These are phyloP conservation scores for Candida ulmi DNA, from an alignment of 805 yeast genomes.

Conservation along the genomic window DNA sequence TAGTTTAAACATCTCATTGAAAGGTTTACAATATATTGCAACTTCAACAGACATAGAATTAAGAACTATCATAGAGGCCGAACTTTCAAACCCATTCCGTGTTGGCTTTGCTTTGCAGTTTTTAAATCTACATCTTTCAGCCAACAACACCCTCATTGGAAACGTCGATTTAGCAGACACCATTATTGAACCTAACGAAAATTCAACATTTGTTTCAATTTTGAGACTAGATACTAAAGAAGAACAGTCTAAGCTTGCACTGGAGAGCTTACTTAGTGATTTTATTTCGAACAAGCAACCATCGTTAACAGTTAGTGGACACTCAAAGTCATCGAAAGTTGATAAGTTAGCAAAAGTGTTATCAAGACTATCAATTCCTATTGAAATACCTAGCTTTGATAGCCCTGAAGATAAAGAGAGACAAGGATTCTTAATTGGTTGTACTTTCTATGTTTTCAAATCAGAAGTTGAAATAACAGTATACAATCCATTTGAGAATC, in stretches of 20 bases:
- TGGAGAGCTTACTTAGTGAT: conserved; percentile 32
- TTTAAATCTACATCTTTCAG: conserved; percentile 24
- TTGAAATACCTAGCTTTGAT: conserved; percentile 24
- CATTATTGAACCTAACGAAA: conserved; percentile 13
- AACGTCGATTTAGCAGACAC: conserved; percentile 21
- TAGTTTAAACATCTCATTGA: conserved; percentile 3
- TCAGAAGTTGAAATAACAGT: conserved; percentile 50
- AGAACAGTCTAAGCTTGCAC: conserved; percentile 9
- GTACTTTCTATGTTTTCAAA: conserved; percentile 49
- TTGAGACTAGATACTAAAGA: conserved; percentile 16
- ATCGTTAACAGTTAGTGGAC: conserved; percentile 24
- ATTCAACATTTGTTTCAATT: conserved; percentile 11
- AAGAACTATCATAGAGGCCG: conserved; percentile 26
- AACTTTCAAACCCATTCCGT: conserved; percentile 29
- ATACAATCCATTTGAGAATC: conserved; percentile 47
- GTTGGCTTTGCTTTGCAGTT: conserved; percentile 21
- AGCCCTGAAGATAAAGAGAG: conserved; percentile 7
- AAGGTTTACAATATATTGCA: conserved; percentile 19
- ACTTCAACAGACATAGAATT: conserved; percentile 23
- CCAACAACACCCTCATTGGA: conserved; percentile 32
- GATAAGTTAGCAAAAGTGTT: conserved; percentile 22
- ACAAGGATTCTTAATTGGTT: conserved; percentile 39
- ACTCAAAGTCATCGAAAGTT: conserved; percentile 17
- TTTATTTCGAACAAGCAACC: conserved; percentile 35
- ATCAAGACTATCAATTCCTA: conserved; percentile 20